These are phyloP conservation scores for Tubosaeta brunneosetosa DNA, from an alignment of 768 basidiomycete genomes.

Conservation along the genomic window DNA sequence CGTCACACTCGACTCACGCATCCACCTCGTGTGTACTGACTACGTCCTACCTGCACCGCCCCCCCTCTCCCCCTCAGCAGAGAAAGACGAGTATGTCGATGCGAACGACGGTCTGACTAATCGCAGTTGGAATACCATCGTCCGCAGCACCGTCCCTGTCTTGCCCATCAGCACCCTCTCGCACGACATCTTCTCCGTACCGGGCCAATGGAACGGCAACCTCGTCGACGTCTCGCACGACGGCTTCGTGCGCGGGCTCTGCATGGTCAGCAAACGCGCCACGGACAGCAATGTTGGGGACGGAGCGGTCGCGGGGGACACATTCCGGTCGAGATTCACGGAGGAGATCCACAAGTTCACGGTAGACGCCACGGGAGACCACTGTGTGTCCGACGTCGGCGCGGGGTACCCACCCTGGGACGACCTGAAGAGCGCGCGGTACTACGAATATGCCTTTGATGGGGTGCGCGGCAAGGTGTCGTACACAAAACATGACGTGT, in stretches of 20 bases:
- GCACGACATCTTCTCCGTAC: conserved; percentile 11
- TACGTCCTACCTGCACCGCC: conserved; percentile 4
- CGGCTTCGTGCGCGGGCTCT: conserved; percentile 15
- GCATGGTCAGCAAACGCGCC: not conserved
- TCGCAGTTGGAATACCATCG: conserved; percentile 1
- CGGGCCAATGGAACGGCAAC: conserved; percentile 10
- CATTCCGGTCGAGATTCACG: not conserved
- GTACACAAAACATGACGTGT: conserved; percentile 4
- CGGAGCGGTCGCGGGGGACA: not conserved
- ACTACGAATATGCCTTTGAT: conserved; percentile 10
- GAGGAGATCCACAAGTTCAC: conserved; percentile 8
- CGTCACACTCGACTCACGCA: not conserved
- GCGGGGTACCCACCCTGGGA: conserved; percentile 8
- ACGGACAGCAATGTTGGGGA: not conserved
- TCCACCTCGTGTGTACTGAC: conserved; percentile 15
- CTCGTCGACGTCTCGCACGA: conserved; percentile 12
- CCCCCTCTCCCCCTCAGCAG: not conserved
- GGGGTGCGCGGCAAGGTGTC: conserved; percentile 13
- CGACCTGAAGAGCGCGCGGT: not conserved
- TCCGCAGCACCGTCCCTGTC: conserved; percentile 1
- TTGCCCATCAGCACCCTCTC: conserved; percentile 6
- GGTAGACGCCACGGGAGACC: conserved; percentile 16
- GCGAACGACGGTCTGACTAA: not conserved
- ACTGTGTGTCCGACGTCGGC: conserved; percentile 10
- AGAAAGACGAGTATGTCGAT: not conserved